These are phyloP conservation scores for Fusarium cicatricum DNA, from an alignment of 2,329 filamentous ascomycete species.

Conservation along the genomic window DNA sequence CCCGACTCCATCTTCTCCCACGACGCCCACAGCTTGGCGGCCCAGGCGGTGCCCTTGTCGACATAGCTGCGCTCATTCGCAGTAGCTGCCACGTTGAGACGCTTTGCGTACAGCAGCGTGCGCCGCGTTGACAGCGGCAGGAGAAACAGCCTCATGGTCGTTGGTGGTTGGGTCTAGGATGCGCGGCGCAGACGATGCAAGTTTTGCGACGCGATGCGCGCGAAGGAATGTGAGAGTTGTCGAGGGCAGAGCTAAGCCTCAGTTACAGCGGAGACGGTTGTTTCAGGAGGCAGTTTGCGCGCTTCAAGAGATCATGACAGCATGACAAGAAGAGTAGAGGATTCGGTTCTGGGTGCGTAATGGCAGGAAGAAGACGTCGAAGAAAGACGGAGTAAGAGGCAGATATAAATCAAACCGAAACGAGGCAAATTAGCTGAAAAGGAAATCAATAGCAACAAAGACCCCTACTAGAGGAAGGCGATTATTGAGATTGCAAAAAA, in stretches of 20 bases:
- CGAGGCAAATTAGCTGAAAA: background rate
- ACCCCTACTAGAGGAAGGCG: background rate
- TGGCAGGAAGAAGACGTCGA: conserved; percentile 7
- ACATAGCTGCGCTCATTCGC: conserved; percentile 60
- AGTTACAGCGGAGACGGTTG: background rate
- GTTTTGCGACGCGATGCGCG: conserved; percentile 1
- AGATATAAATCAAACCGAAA: background rate
- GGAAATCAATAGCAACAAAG: too few relatives aligned
- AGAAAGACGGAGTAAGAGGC: conserved; percentile 3
- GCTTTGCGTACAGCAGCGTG: conserved; percentile 91
- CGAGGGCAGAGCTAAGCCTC: background rate
- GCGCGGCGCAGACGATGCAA: background rate
- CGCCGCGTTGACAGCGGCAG: conserved; percentile 91
- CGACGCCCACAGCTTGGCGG: conserved; percentile 78
- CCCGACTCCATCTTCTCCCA: conserved; percentile 88
- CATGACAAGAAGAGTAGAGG: conserved; percentile 24
- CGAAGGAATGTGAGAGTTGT: background rate
- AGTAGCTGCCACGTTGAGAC: conserved; percentile 65
- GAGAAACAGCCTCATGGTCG: conserved; percentile 87
- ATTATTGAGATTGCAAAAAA: too few relatives aligned
- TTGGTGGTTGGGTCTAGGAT: background rate
- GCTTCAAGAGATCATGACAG: conserved; percentile 21
- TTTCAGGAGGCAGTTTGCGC: background rate
- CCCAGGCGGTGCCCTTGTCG: conserved; percentile 76
- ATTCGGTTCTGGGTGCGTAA: conserved; percentile 5